Conservation (phyloP, 257 asterid species). For the Apocynum venetum region DNA sequence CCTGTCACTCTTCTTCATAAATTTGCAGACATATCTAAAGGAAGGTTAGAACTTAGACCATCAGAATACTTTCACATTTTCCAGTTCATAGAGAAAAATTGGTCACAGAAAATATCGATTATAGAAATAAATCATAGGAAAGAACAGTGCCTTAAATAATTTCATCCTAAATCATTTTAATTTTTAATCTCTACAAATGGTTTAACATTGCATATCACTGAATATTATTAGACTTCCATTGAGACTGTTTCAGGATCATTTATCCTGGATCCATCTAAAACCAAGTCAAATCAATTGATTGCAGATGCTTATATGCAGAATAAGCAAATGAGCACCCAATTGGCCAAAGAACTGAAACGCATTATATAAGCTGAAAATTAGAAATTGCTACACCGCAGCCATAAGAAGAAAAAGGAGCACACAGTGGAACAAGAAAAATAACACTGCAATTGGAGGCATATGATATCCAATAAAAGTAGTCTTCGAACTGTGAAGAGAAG, state of each 20-base stretch:
- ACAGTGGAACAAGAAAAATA: background rate
- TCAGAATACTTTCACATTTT: background rate
- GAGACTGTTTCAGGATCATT: background rate
- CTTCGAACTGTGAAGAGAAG: background rate
- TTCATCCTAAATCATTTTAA: background rate
- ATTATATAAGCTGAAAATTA: background rate
- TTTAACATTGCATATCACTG: background rate
- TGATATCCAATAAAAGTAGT: background rate
- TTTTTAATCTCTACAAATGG: background rate
- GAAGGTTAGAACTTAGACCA: background rate
- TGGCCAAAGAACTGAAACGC: background rate
- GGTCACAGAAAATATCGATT: background rate
- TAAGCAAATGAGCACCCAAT: background rate
- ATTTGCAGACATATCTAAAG: conserved; percentile 31
- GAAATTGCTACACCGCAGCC: background rate
- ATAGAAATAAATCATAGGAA: background rate
- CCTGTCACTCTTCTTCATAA: conserved; percentile 51
- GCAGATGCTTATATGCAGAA: background rate
- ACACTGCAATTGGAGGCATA: background rate
- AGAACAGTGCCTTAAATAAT: background rate
- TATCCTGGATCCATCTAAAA: background rate
- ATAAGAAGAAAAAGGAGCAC: too few species aligned
- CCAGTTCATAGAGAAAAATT: background rate
- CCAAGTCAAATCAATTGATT: background rate
- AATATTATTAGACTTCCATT: background rate